Base-by-base conservation (phyloP, 2,329 filamentous ascomycete species). In the Colletotrichum lupini region DNA sequence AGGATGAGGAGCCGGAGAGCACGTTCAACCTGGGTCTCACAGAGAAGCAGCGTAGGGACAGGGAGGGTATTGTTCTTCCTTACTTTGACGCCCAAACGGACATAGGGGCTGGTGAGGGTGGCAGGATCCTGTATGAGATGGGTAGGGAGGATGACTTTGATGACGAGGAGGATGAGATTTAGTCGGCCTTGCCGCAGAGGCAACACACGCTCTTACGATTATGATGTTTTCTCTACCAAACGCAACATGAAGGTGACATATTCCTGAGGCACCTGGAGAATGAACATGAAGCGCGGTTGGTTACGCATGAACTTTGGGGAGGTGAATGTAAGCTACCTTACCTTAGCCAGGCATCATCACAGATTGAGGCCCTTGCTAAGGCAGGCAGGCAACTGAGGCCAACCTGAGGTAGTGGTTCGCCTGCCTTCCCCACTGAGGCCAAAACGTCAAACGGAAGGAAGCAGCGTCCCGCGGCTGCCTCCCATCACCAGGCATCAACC, bases 71-170 rank as follows among this genome's bases (percentile, higher is more conserved):
- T 9, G 94, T 98, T 53, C 81, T 98, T 82, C 97, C 97, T 19
- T 98, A 99, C 81, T 98, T 97, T 83, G 97, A 99, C 85, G 97
- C 97, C 28, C 97, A 99, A 87, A 94, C 91, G 66, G 93, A 92
- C 60, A 89, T 91, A 64, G 92, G 92, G 1, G 89, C 90, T 0
- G 95, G 95, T 0, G 95, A 97, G 78, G 96, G 97, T 5, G 97
- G 97, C 0, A 89, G 96, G 74, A 99, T 99, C 76, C 80, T 99
- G 79, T 99, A 99, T 81, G 96, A 98, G 77, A 97, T 98, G 94
- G 96, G 95, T 1, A 90, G 92, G 75, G 97, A 98, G 84, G 97
- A 99, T 82, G 95, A 98, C 81, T 98, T 98, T 84, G 95, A 98
- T 77, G 95, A 97, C 72, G 95, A 97, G 79, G 95, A 98, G 79